A percentile compares a stretch with the other conserved stretches of the same genome.
phyloP scores from a whole-genome alignment of 164 flowering plant species.

The Dillenia suffruticosa region DNA sequence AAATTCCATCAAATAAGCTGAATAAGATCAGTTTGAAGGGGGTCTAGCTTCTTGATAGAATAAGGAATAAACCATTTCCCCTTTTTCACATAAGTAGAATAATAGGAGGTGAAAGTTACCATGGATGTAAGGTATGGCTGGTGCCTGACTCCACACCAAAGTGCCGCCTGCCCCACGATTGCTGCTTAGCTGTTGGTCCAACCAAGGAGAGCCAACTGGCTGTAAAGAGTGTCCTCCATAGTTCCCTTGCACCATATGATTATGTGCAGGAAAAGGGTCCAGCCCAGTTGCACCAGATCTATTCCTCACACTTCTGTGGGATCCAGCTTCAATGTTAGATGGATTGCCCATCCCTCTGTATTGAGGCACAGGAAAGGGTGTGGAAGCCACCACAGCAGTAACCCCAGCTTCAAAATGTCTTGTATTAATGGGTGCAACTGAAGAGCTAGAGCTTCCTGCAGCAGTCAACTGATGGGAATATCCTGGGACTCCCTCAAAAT shows the following conservation, averaged over 20 bases:
- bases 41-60: too few relatives aligned
- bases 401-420: conserved; percentile 36
- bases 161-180: conserved; percentile 34
- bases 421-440: conserved; percentile 31
- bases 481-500: conserved; percentile 43
- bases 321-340: conserved; percentile 30
- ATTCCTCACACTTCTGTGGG: conserved; percentile 44
- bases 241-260: conserved; percentile 39
- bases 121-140: conserved; percentile 36
- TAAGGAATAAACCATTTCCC: too few relatives aligned
- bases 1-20: too few relatives aligned
- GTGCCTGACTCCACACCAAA: conserved; percentile 44
- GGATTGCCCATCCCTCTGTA: conserved; percentile 24
- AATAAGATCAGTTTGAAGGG: too few relatives aligned
- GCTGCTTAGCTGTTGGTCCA: conserved; percentile 35
- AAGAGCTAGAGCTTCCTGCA: conserved; percentile 50
- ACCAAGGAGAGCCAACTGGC: conserved; percentile 37
- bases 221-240: conserved; percentile 43
- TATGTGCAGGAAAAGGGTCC: conserved; percentile 34
- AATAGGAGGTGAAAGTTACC: conserved; percentile 26
- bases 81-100: neutral
- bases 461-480: conserved; percentile 31
- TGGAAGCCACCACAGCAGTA: conserved; percentile 20
- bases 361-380: conserved; percentile 29
- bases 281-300: conserved; percentile 32